Percentiles rank a stretch among this genome's conserved stretches.
Conservation (phyloP, 305 asterid genomes). For the Ruellia speciosa region DNA sequence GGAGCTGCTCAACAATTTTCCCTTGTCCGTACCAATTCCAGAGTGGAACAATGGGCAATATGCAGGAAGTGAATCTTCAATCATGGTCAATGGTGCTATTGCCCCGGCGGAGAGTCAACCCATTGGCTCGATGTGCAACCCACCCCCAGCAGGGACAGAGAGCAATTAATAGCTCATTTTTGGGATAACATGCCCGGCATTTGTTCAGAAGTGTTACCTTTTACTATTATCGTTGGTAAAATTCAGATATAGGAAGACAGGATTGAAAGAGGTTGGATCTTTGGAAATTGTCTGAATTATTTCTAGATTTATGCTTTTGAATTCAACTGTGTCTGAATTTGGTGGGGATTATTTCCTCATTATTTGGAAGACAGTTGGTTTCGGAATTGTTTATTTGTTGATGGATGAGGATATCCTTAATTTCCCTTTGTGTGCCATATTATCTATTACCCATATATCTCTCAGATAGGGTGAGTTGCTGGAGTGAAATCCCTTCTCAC, state of each 20-base stretch:
- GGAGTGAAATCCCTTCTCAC: no score
- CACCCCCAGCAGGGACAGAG: neutral
- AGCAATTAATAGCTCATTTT: neutral
- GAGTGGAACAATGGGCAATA: slow-evolving; percentile 40
- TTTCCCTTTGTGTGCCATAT: no score
- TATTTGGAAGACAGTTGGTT: no score
- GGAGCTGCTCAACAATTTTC: slow-evolving; percentile 44
- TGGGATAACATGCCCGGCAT: neutral
- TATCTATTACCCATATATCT: no score
- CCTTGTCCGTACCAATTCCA: slow-evolving; percentile 42
- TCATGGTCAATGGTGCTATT: neutral
- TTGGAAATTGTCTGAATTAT: no score
- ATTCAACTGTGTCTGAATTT: neutral
- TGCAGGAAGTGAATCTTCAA: neutral
- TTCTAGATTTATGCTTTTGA: neutral
- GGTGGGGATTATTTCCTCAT: no score
- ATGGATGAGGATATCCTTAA: no score
- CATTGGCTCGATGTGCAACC: neutral
- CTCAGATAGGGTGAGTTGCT: no score
- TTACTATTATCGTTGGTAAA: no score
- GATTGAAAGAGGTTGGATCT: no score
- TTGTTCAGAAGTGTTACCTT: neutral
- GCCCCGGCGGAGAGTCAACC: neutral
- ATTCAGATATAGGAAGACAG: no score
- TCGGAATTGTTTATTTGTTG: no score